Conservation (phyloP, 2,329 filamentous ascomycete species). For the Colletotrichum melonis region DNA sequence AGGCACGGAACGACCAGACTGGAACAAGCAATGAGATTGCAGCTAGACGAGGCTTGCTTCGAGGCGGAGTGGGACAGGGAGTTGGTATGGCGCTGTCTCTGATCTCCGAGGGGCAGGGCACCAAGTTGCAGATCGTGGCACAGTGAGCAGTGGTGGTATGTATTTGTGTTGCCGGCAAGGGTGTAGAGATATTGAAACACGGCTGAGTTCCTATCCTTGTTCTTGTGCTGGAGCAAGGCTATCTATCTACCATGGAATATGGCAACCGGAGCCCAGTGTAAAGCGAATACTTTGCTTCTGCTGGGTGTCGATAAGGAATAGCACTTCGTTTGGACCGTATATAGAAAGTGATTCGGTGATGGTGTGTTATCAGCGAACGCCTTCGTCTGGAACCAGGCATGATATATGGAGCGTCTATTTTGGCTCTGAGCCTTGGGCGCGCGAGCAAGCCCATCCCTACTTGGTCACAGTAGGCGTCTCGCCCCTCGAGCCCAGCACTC, state of each 20-base stretch:
- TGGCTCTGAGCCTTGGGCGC: not conserved
- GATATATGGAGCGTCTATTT: not conserved
- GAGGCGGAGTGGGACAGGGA: constrained; percentile 10
- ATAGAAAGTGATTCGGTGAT: not conserved
- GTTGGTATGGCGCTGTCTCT: constrained; percentile 2
- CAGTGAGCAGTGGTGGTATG: not conserved
- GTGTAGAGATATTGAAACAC: constrained; percentile 25
- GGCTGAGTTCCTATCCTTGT: constrained; percentile 20
- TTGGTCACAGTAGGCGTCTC: not conserved
- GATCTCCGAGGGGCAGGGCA: constrained; percentile 9
- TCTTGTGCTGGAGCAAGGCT: constrained; percentile 13
- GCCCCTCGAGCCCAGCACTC: constrained; percentile 12
- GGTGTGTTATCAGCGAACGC: not conserved
- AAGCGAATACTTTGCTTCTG: not conserved
- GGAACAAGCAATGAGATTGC: constrained; percentile 3
- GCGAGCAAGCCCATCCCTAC: constrained; percentile 10
- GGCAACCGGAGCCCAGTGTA: not conserved
- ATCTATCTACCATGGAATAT: not conserved
- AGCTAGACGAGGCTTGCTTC: constrained; percentile 1
- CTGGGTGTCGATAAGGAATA: not conserved
- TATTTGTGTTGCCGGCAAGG: not conserved
- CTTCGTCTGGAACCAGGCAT: not conserved
- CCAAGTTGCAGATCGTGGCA: constrained; percentile 14
- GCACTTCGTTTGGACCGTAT: not conserved
- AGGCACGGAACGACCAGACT: not conserved